These are phyloP conservation scores for Tylopilus sp. DNA, from an alignment of 1,284 basidiomycete genomes.

Conservation along the genomic window DNA sequence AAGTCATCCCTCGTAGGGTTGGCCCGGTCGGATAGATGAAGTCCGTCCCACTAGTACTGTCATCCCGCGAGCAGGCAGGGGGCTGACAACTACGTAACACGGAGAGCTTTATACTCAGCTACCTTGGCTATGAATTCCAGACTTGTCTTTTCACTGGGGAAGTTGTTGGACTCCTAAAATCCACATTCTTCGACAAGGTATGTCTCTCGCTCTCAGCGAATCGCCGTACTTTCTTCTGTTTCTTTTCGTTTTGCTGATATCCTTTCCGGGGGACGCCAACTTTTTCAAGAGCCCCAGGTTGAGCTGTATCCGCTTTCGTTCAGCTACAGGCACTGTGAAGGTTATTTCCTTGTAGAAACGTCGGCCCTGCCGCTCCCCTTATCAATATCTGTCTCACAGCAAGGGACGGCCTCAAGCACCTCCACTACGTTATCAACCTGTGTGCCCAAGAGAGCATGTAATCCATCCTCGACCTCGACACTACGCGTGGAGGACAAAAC, in stretches of 20 bases:
- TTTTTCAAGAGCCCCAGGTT: constrained; percentile 68
- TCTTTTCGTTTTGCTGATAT: neutral
- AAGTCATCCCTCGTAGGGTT: constrained; percentile 61
- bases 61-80: constrained; percentile 8
- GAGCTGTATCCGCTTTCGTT: constrained; percentile 70
- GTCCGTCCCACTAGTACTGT: constrained; percentile 38
- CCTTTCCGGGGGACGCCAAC: constrained; percentile 56
- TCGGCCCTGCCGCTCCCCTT: neutral
- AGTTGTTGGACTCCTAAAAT: constrained; percentile 62
- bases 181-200: constrained; percentile 76
- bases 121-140: constrained; percentile 60
- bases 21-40: constrained; percentile 72
- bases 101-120: constrained; percentile 64
- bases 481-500: constrained; percentile 59
- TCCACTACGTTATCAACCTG: constrained; percentile 56
- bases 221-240: neutral
- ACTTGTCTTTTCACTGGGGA: constrained; percentile 65
- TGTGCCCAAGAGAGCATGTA: constrained; percentile 58
- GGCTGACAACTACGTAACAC: constrained; percentile 37
- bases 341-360: constrained; percentile 23
- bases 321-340: constrained; percentile 68
- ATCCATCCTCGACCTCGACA: constrained; percentile 61
- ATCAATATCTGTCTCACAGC: constrained; percentile 28
- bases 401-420: constrained; percentile 62
- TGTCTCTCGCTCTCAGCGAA: constrained; percentile 10